Percentiles rank a stretch among this genome's conserved stretches.
Conservation (phyloP, 2,329 filamentous ascomycete genomes). For the Fusarium foetens region DNA sequence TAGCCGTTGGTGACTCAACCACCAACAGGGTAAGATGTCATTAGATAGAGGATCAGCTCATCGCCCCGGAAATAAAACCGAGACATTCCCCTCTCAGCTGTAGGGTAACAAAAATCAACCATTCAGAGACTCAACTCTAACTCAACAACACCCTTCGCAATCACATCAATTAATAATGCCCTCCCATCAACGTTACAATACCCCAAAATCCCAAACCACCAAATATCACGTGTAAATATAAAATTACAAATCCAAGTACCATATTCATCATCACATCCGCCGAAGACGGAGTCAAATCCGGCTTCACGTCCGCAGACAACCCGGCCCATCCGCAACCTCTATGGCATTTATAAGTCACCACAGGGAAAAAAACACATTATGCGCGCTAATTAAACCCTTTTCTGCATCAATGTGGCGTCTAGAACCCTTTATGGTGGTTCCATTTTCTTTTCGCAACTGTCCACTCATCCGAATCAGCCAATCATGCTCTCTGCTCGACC, state of each 20-base stretch:
- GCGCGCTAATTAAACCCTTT: conserved; percentile 27
- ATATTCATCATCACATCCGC: conserved; percentile 9
- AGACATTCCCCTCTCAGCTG: background rate
- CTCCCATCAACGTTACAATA: background rate
- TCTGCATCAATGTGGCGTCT: conserved; percentile 4
- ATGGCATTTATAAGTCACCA: background rate
- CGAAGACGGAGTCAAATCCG: conserved; percentile 36
- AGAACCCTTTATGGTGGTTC: conserved; percentile 24
- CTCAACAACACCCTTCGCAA: background rate
- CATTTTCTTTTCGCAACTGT: conserved; percentile 24
- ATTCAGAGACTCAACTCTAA: conserved; percentile 9
- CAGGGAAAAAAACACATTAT: conserved; percentile 8
- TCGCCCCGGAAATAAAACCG: background rate
- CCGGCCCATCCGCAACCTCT: conserved; percentile 24
- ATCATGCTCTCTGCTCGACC: conserved; percentile 38
- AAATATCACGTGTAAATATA: background rate
- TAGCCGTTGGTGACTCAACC: background rate
- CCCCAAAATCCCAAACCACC: no score
- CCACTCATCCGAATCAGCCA: conserved; percentile 44
- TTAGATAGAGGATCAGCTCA: background rate
- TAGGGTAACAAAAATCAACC: background rate
- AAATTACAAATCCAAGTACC: background rate
- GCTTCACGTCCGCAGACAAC: conserved; percentile 7
- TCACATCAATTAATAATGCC: background rate
- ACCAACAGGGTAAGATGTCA: background rate